phyloP scores from a whole-genome alignment of 805 yeast genomes.

The Lachancea mirantina region DNA sequence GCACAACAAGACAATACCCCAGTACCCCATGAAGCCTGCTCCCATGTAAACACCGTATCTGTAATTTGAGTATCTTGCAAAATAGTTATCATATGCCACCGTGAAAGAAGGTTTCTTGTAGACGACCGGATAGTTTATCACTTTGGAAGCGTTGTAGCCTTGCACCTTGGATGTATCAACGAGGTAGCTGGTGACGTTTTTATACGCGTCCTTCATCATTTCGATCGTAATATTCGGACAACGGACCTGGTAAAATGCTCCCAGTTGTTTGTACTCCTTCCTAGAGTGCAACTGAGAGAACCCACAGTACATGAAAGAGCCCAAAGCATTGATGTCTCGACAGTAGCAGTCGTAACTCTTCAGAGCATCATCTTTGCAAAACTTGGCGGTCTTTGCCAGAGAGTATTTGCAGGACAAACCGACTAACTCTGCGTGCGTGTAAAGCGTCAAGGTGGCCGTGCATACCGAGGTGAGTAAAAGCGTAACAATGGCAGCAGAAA shows the following conservation, averaged over 20 bases:
- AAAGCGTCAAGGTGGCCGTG: too few relatives aligned
- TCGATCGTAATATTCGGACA: constrained; percentile 32
- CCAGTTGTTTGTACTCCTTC: constrained; percentile 11
- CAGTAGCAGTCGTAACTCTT: constrained; percentile 23
- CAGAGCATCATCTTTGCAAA: constrained; percentile 19
- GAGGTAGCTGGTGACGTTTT: constrained; percentile 40
- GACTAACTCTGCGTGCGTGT: constrained; percentile 14
- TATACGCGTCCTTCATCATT: constrained; percentile 32
- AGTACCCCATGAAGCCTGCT: constrained; percentile 40
- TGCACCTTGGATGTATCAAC: constrained; percentile 28
- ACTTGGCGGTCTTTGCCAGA: constrained; percentile 16
- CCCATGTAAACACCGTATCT: constrained; percentile 42
- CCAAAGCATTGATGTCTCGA: constrained; percentile 24
- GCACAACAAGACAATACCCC: constrained; percentile 40
- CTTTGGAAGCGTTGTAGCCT: constrained; percentile 32
- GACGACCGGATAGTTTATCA: constrained; percentile 34
- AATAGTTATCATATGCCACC: constrained; percentile 21
- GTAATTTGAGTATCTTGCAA: constrained; percentile 30
- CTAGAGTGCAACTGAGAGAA: constrained; percentile 12
- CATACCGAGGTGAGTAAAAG: too few relatives aligned
- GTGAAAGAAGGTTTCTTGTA: constrained; percentile 23
- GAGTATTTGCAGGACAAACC: constrained; percentile 25
- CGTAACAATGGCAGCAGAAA: too few relatives aligned
- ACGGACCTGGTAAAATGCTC: constrained; percentile 21
- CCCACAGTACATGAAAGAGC: constrained; percentile 28